Evolutionary conservation across 352 stramenopile species (phyloP), one percentile per base, ranked within the genome.

Genomic region (Phytopythium oedochilum): DNA sequence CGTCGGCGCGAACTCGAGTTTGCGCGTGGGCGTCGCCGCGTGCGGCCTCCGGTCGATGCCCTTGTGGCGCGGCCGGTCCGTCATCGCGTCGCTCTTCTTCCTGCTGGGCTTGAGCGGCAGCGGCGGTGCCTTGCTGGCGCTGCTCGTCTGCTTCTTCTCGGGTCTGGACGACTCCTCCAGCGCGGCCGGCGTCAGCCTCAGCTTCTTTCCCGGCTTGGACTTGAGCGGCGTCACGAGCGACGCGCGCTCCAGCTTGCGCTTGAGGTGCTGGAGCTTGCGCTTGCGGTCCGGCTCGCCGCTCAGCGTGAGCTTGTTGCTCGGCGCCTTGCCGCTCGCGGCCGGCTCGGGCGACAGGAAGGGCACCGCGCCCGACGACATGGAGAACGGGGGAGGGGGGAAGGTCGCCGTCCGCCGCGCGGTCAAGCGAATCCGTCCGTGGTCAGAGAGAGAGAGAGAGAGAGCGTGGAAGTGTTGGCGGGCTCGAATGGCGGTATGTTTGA

Each of bases 1-100:
- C 36, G 75, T 83, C 7, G 56, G 55, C 15, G 42, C 50, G 51
- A 86, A 86, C 56, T 75, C 70, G 0, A 86, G 54, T 39, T 82
- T 85, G 25, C 74, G 46, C 2, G 71, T 82, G 10, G 56, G 73
- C 38, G 22, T 67, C 23, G 29, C 40, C 5, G 23, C 40, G 12
- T 47, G 40, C 25, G 22, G 17, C 8, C 36, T 15, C 18, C 36
- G 36, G 17, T 42, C 36, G 36, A 22, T 28, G 9, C 8, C 22
- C 22, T 47, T 29, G 40, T 31, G 22, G 10, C 40, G 40, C 14
- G 22, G 11, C 0, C 40, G 40, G 22, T 47, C 23, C 12, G 9
- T 47, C 40, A 47, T 47, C 10, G 10, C 23, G 40, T 47, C 22
- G 40, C 23, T 47, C 23, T 31, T 47, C 40, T 31, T 29, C 11